Evolutionary conservation across 495 filamentous ascomycete genomes (phyloP), one percentile per base, ranked within the genome.

Genomic region (Hypomontagnella submonticulosa): DNA sequence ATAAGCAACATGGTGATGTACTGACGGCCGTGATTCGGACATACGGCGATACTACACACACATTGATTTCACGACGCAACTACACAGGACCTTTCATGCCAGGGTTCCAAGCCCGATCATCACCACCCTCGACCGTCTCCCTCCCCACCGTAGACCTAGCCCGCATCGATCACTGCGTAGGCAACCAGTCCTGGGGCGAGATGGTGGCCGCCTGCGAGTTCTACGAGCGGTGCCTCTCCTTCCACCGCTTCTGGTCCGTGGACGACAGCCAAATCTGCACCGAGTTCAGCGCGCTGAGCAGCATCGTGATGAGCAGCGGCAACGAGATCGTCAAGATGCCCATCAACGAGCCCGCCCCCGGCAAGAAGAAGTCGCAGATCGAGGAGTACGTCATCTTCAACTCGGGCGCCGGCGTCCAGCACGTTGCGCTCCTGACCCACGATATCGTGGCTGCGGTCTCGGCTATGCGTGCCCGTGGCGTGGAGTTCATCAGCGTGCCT

Each of bases 231-330:
- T 88, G 86, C 49, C 88, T 97, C n/a, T 87, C 88, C 36, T 97
- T 97, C 85, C 92, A 95, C 77, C 89, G 92, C 40, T 97, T 97
- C 85, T 97, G 93, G 92, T 89, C 85, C 34, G 92, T 96, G 32
- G 93, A 97, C 73, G 93, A 97, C 77, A 88, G 81, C 60, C 83
- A 92, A 63, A 90, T 97, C 72, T 90, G 85, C 82, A 96, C 92
- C 71, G 92, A 95, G 65, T 97, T 89, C 84, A 92, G 89, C 11
- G 91, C 93, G 4, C 80, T 97, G 20, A 89, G 87, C 72, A 89
- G 85, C 68, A 86, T 96, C 64, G 93, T 97, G 67, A 95, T 97
- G 91, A 86, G 91, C 10, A 90, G 87, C 1, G 89, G 90, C 76
- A 88, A 92, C 44, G 76, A 76, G 58, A 71, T 88, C 4, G 89